Conservation (phyloP, 768 basidiomycete genomes). For the Tubosaeta sp. region DNA sequence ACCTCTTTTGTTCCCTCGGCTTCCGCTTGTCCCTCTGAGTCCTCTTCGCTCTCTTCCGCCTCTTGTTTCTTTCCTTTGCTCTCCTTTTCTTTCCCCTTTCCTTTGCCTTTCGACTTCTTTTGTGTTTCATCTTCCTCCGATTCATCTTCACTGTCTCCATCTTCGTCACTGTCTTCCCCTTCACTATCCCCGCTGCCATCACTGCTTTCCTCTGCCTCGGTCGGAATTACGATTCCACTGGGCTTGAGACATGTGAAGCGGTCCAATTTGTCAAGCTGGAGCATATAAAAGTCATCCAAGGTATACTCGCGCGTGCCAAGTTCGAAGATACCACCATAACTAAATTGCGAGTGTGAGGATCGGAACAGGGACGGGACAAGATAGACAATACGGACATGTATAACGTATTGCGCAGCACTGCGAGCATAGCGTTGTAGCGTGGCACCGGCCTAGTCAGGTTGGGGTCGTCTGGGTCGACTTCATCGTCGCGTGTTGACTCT, state of each 20-base stretch:
- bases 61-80: constrained; percentile 15
- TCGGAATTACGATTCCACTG: constrained; percentile 56
- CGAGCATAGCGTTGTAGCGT: constrained; percentile 86
- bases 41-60: constrained; percentile 30
- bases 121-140: constrained; percentile 11
- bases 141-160: constrained; percentile 35
- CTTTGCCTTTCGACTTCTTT: neutral
- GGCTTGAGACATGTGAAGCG: constrained; percentile 68
- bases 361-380: neutral
- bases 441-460: constrained; percentile 57
- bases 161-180: constrained; percentile 53
- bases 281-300: constrained; percentile 79
- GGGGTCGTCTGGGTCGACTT: constrained; percentile 61
- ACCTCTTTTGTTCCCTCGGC: constrained; percentile 4
- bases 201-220: constrained; percentile 59
- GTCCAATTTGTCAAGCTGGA: constrained; percentile 85
- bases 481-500: constrained; percentile 22
- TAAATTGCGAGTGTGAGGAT: constrained; percentile 21
- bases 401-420: constrained; percentile 76
- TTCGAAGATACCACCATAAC: constrained; percentile 89
- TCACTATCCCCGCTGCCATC: constrained; percentile 58
- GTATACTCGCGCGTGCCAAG: constrained; percentile 80
- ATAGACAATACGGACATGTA: constrained; percentile 58
- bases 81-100: constrained; percentile 1
- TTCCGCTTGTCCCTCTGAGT: constrained; percentile 3